Evolutionary conservation across 768 basidiomycete genomes (phyloP).

Genomic region (Hirschioporus abietinus): DNA sequence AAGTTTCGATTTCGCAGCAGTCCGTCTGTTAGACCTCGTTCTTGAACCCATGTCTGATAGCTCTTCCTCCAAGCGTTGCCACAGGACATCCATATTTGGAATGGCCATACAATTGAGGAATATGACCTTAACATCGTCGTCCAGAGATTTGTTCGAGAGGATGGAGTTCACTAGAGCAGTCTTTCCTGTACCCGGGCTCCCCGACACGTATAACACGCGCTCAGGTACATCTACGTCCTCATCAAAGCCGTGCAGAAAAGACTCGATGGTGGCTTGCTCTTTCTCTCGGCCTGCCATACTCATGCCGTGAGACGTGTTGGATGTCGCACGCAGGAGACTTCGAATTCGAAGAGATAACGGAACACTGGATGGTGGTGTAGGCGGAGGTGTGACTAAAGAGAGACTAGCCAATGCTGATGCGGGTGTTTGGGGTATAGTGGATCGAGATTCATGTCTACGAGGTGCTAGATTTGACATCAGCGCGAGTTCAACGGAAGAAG

Average conservation of each 20-base stretch:
- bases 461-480: conserved; percentile 26
- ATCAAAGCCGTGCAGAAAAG: conserved; percentile 33
- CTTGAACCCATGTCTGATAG: conserved; percentile 32
- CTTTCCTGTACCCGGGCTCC: conserved; percentile 90
- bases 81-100: conserved; percentile 59
- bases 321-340: conserved; percentile 67
- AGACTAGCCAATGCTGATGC: conserved; percentile 36
- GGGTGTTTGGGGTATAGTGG: conserved; percentile 39
- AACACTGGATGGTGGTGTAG: conserved; percentile 45
- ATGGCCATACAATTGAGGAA: conserved; percentile 81
- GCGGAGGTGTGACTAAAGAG: conserved; percentile 53
- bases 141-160: conserved; percentile 34
- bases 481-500: not conserved
- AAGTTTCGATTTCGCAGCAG: conserved; percentile 42
- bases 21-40: conserved; percentile 27
- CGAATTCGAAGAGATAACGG: conserved; percentile 57
- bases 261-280: conserved; percentile 53
- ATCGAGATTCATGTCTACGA: conserved; percentile 45
- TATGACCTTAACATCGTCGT: conserved; percentile 42
- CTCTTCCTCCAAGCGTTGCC: conserved; percentile 62
- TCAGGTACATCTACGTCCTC: not conserved
- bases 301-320: conserved; percentile 42
- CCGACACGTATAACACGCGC: conserved; percentile 70
- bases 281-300: conserved; percentile 60
- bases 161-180: conserved; percentile 76